phyloP scores from a whole-genome alignment of 352 stramenopile genomes.

The Pseudoperonospora humuli region DNA sequence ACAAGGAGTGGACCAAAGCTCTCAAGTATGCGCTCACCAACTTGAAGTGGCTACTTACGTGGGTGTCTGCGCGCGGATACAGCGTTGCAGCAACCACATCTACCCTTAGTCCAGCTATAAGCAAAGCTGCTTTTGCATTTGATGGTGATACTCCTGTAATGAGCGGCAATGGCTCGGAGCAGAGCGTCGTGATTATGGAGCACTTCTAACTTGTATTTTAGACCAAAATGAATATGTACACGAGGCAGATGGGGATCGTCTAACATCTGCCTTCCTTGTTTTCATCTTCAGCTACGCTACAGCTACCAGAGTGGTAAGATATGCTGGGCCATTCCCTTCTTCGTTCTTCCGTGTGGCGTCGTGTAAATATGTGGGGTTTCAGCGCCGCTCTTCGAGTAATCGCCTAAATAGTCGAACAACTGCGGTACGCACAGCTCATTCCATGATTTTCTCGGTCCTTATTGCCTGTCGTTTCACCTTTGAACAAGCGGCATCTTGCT shows the following conservation, averaged over 20 bases:
- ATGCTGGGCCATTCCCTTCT: conserved; percentile 8
- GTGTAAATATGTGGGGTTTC: conserved; percentile 26
- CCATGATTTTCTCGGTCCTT: conserved; percentile 31
- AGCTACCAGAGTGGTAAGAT: conserved; percentile 24
- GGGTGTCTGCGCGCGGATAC: conserved; percentile 38
- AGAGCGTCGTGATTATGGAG: conserved; percentile 23
- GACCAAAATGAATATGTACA: conserved; percentile 36
- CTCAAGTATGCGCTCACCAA: conserved; percentile 81
- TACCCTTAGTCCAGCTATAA: not conserved
- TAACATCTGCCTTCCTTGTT: conserved; percentile 20
- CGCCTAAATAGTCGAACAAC: conserved; percentile 34
- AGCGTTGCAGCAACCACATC: conserved; percentile 7
- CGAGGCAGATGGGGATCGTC: conserved; percentile 16
- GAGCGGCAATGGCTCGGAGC: conserved; percentile 9
- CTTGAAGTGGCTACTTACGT: conserved; percentile 79
- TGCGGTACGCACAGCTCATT: conserved; percentile 18
- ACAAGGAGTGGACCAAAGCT: conserved; percentile 81
- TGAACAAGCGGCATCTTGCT: conserved; percentile 10
- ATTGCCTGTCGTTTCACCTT: conserved; percentile 41
- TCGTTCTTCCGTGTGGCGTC: conserved; percentile 16
- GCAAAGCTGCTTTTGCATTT: conserved; percentile 16
- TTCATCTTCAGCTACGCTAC: conserved; percentile 26
- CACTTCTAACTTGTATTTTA: conserved; percentile 30
- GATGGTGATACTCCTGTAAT: conserved; percentile 6
- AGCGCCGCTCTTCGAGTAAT: conserved; percentile 21